These are phyloP conservation scores for Phylloboletellus chloephorus DNA, from an alignment of 1,284 basidiomycete genomes.

Conservation along the genomic window DNA sequence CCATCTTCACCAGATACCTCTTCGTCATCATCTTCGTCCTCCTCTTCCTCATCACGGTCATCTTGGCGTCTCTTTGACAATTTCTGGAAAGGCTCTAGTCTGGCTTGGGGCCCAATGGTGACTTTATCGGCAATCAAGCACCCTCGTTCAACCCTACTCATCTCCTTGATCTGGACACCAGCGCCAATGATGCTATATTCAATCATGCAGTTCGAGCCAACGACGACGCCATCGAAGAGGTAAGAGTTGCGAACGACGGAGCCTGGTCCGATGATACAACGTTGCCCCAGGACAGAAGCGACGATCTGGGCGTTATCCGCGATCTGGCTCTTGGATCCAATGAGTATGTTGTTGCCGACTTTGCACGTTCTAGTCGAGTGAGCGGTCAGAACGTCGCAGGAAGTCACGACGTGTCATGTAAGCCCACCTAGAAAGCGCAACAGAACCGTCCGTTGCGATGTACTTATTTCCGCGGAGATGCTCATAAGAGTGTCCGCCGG, in stretches of 20 bases:
- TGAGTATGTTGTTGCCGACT: conserved; percentile 76
- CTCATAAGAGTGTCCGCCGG: conserved; percentile 76
- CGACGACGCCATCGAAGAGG: conserved; percentile 72
- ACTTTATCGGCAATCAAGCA: conserved; percentile 81
- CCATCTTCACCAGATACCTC: conserved; percentile 33
- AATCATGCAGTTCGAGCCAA: conserved; percentile 76
- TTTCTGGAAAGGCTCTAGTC: conserved; percentile 64
- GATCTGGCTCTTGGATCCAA: conserved; percentile 68
- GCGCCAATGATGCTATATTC: conserved; percentile 77
- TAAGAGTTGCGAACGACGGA: conserved; percentile 70
- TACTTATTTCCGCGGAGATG: conserved; percentile 84
- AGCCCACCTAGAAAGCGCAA: conserved; percentile 67
- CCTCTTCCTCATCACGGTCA: conserved; percentile 32
- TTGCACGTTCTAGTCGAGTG: conserved; percentile 59
- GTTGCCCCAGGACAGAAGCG: conserved; percentile 71
- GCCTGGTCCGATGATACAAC: conserved; percentile 63
- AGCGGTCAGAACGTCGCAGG: conserved; percentile 1
- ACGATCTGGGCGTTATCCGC: conserved; percentile 58
- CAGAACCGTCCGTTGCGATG: conserved; percentile 69
- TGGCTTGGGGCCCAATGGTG: conserved; percentile 68
- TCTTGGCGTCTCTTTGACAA: conserved; percentile 48
- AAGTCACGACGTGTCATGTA: background rate
- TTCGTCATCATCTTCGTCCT: conserved; percentile 30
- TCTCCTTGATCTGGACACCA: conserved; percentile 67
- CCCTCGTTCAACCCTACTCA: conserved; percentile 57